phyloP scores from a whole-genome alignment of 176 grass and related monocot genomes.

The Oryza longistaminata region DNA sequence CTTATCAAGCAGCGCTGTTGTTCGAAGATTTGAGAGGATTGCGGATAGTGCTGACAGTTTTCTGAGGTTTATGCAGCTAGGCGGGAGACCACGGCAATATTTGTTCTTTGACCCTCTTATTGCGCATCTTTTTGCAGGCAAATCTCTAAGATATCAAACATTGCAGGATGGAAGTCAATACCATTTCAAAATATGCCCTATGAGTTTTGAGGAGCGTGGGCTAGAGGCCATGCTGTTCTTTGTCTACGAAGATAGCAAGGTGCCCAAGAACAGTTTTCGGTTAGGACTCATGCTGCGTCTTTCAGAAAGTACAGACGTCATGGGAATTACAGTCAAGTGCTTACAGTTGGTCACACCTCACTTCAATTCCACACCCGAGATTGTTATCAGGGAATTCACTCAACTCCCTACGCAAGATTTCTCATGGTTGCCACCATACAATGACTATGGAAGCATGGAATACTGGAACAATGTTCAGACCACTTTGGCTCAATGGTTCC shows the following conservation, averaged over 20 bases:
- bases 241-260: neutral
- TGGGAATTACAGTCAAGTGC: neutral
- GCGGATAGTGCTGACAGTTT: neutral
- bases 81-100: neutral
- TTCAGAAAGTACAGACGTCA: neutral
- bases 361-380: neutral
- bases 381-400: neutral
- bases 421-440: neutral
- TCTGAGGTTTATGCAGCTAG: constrained; percentile 17
- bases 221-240: neutral
- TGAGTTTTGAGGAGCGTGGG: neutral
- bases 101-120: constrained; percentile 26
- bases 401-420: constrained; percentile 23
- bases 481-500: neutral
- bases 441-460: neutral
- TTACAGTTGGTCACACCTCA: constrained; percentile 8
- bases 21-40: constrained; percentile 18
- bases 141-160: neutral
- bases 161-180: neutral
- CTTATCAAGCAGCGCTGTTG: neutral
- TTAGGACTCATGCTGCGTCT: neutral
- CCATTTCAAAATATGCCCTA: neutral
- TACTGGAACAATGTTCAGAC: neutral
- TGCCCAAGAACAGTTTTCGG: neutral
- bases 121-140: neutral